A percentile compares a stretch with the other conserved stretches of the same genome.
Conservation (phyloP, 2,329 filamentous ascomycete species). For the Xylaria sp. region DNA sequence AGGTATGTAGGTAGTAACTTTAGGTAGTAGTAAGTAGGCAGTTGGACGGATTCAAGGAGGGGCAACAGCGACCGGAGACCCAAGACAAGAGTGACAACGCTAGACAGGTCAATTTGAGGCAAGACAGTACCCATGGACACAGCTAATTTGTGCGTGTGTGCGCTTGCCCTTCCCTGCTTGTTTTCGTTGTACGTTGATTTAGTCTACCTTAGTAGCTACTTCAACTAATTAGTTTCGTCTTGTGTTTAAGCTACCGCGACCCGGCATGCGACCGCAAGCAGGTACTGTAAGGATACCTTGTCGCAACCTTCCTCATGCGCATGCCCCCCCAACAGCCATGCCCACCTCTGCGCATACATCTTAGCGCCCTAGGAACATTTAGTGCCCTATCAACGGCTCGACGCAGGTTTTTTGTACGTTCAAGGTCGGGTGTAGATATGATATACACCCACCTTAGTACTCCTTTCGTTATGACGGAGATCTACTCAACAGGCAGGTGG, state of each 20-base stretch:
- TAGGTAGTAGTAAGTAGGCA: background rate
- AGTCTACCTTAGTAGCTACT: background rate
- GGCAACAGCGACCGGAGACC: background rate
- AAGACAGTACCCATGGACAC: background rate
- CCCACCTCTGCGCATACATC: background rate
- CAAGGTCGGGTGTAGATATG: background rate
- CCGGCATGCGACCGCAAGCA: conserved; percentile 23
- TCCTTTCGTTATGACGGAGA: conserved; percentile 5
- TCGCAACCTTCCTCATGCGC: conserved; percentile 6
- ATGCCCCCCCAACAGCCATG: background rate
- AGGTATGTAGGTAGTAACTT: background rate
- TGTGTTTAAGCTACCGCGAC: conserved; percentile 4
- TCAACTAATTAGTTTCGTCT: conserved; percentile 23
- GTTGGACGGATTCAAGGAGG: conserved; percentile 5
- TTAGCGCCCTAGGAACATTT: background rate
- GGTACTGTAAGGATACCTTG: background rate
- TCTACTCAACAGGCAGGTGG: conserved; percentile 26
- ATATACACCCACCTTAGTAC: background rate
- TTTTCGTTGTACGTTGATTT: background rate
- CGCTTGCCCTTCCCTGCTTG: background rate
- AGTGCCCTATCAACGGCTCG: conserved; percentile 8
- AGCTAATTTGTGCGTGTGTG: background rate
- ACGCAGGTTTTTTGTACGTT: background rate
- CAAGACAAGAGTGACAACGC: background rate
- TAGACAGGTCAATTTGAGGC: background rate